These are phyloP conservation scores for Globisporangium megalacanthum DNA, from an alignment of 352 stramenopile genomes.

Conservation along the genomic window DNA sequence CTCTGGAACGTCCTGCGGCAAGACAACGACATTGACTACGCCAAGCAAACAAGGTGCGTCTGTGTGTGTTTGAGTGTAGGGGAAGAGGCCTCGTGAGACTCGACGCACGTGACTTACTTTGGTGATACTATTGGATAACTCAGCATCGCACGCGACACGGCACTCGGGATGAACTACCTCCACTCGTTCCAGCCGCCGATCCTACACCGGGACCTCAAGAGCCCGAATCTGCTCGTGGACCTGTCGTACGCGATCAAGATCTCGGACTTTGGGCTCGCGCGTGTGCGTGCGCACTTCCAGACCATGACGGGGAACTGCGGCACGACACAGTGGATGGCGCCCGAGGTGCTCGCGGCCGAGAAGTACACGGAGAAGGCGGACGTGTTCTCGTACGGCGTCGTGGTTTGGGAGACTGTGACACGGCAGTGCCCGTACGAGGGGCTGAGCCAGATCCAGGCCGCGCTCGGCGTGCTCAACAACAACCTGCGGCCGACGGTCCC, in stretches of 20 bases:
- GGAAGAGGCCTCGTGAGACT: too few relatives aligned
- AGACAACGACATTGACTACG: slow-evolving; percentile 60
- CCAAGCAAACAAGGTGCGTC: slow-evolving; percentile 63
- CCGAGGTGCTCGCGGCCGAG: slow-evolving; percentile 72
- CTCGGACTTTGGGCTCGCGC: slow-evolving; percentile 83
- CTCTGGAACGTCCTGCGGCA: slow-evolving; percentile 85
- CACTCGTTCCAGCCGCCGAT: slow-evolving; percentile 85
- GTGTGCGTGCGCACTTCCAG: slow-evolving; percentile 79
- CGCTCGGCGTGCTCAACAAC: slow-evolving; percentile 84
- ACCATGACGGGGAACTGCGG: slow-evolving; percentile 87
- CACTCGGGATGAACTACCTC: slow-evolving; percentile 85
- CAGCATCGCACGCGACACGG: slow-evolving; percentile 79
- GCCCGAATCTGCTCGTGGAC: slow-evolving; percentile 77
- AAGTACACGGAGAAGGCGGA: slow-evolving; percentile 88
- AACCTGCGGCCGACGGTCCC: slow-evolving; percentile 82
- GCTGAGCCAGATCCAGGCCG: slow-evolving; percentile 86
- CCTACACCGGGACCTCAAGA: slow-evolving; percentile 85
- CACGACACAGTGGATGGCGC: slow-evolving; percentile 86
- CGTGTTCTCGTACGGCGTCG: slow-evolving; percentile 83
- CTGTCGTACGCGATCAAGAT: slow-evolving; percentile 83
- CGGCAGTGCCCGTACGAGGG: slow-evolving; percentile 89
- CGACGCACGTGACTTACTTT: slow-evolving; percentile 1
- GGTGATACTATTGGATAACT: neutral
- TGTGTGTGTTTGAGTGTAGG: neutral
- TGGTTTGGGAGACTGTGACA: slow-evolving; percentile 88